phyloP scores from a whole-genome alignment of 2,329 filamentous ascomycete species.

The Madurella fahalii region DNA sequence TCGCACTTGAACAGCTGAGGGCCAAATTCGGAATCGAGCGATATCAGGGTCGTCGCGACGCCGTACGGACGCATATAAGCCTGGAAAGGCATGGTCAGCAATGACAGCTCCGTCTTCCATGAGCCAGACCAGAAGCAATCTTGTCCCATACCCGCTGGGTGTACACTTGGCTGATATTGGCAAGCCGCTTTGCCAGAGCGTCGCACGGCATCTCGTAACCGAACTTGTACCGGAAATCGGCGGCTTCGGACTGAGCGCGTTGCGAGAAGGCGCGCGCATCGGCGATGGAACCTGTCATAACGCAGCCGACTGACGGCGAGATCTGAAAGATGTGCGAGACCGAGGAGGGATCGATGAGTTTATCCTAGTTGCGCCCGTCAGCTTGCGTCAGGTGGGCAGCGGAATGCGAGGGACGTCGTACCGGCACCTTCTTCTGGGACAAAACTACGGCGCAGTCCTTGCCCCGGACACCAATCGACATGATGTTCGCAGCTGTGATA shows the following conservation, averaged over 20 bases:
- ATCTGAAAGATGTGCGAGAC: slow-evolving; percentile 97
- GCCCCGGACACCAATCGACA: slow-evolving; percentile 90
- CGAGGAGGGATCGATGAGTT: slow-evolving; percentile 95
- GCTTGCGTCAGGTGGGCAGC: slow-evolving; percentile 24
- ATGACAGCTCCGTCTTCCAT: neutral
- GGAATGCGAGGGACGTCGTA: slow-evolving; percentile 49
- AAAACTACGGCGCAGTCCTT: slow-evolving; percentile 96
- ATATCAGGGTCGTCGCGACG: slow-evolving; percentile 91
- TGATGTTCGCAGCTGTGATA: slow-evolving; percentile 98
- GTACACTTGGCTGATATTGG: slow-evolving; percentile 99
- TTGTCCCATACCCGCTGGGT: slow-evolving; percentile 72
- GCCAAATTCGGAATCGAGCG: slow-evolving; percentile 85
- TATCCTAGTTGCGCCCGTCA: slow-evolving; percentile 63
- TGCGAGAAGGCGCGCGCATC: slow-evolving; percentile 92
- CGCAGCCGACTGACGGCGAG: slow-evolving; percentile 92
- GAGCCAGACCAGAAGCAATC: slow-evolving; percentile 7
- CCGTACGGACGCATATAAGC: slow-evolving; percentile 98
- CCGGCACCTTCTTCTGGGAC: slow-evolving; percentile 99
- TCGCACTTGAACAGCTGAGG: slow-evolving; percentile 98
- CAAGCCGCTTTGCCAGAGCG: slow-evolving; percentile 90
- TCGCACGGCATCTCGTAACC: slow-evolving; percentile 99
- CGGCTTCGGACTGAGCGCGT: slow-evolving; percentile 90
- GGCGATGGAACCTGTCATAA: slow-evolving; percentile 98
- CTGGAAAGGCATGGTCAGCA: slow-evolving; percentile 33
- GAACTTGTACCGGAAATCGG: slow-evolving; percentile 97